Conservation (phyloP, 1,284 basidiomycete genomes). For the Heterobasidion irregulare region DNA sequence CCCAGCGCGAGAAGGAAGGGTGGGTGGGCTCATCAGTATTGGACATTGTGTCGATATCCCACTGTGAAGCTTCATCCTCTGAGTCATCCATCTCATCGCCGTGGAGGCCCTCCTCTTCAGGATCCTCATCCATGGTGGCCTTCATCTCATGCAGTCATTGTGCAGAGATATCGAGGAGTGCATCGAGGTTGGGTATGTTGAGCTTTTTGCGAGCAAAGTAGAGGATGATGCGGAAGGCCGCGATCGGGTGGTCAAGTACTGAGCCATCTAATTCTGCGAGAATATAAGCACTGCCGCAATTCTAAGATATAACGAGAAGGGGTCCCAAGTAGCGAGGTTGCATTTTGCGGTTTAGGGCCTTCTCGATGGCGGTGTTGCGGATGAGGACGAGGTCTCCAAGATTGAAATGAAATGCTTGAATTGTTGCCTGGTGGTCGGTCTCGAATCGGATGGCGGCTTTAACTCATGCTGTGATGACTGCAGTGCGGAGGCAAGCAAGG, state of each 20-base stretch:
- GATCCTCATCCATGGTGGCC: too few species aligned
- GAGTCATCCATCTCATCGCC: too few species aligned
- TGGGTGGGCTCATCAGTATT: too few species aligned
- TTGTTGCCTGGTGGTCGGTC: conserved; percentile 1
- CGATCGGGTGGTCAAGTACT: conserved; percentile 14
- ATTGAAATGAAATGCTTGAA: conserved; percentile 12
- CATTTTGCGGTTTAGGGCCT: conserved; percentile 19
- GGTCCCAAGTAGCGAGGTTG: conserved; percentile 22
- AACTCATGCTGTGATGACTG: neutral
- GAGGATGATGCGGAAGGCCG: conserved; percentile 17
- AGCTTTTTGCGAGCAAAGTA: neutral
- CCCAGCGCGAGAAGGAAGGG: too few species aligned
- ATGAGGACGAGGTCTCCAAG: conserved; percentile 18
- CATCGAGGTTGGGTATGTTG: too few species aligned
- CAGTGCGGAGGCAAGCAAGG: neutral
- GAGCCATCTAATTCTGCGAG: conserved; percentile 22
- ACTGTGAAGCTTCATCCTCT: too few species aligned
- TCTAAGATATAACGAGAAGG: conserved; percentile 18
- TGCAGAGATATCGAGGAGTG: too few species aligned
- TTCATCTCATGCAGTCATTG: too few species aligned
- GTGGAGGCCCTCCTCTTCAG: too few species aligned
- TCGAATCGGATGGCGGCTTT: conserved; percentile 2
- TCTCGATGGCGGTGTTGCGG: too few species aligned
- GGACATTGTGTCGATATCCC: too few species aligned
- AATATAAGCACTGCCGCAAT: conserved; percentile 21